Percentiles rank a stretch among this genome's conserved stretches.
phyloP scores from a whole-genome alignment of 2,329 filamentous ascomycete species.

The Fusarium poae region DNA sequence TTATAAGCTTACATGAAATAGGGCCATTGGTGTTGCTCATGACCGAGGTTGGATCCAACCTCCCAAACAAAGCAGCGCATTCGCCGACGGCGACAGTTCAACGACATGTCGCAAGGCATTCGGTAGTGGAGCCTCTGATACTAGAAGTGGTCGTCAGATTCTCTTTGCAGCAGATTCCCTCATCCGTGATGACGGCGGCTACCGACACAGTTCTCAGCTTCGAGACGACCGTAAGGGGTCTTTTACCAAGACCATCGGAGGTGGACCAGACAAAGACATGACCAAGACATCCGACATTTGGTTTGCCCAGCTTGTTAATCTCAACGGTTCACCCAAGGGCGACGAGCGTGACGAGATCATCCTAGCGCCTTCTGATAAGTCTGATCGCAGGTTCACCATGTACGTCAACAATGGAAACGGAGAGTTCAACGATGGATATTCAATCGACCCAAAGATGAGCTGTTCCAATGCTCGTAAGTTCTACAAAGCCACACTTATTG shows the following conservation, averaged over 20 bases:
- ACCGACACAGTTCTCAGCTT: constrained; percentile 3
- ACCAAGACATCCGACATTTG: constrained; percentile 1
- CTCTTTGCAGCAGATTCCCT: not conserved
- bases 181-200: constrained; percentile 3
- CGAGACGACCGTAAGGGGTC: constrained; percentile 6
- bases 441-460: constrained; percentile 3
- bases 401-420: constrained; percentile 5
- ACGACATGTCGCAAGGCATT: constrained; percentile 1
- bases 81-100: not conserved
- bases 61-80: constrained; percentile 3
- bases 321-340: not conserved
- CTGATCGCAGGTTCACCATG: not conserved
- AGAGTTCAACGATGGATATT: not conserved
- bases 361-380: constrained; percentile 1
- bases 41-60: constrained; percentile 2
- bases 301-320: constrained; percentile 7
- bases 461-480: constrained; percentile 6
- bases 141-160: constrained; percentile 2
- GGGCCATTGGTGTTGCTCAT: constrained; percentile 2
- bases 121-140: constrained; percentile 4
- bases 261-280: constrained; percentile 8
- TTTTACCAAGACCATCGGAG: not conserved
- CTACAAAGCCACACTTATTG: rapidly evolving
- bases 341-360: constrained; percentile 7
- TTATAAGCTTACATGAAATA: not conserved